phyloP scores from a whole-genome alignment of 2,329 filamentous ascomycete species.

The Zymoseptoria brevis region DNA sequence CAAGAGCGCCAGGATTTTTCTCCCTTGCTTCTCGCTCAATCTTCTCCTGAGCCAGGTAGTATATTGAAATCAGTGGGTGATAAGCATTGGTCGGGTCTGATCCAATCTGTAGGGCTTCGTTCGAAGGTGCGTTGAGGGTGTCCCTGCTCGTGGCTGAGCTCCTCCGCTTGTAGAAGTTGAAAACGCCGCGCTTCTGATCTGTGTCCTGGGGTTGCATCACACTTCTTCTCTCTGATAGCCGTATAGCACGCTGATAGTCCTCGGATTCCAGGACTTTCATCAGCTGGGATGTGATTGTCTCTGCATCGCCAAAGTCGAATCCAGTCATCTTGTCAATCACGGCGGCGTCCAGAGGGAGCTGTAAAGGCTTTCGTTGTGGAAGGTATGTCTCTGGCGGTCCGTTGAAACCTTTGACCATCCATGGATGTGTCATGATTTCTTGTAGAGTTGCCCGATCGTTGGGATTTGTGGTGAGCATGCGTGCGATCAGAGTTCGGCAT shows the following conservation, averaged over 20 bases:
- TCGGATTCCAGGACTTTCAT: conserved; percentile 84
- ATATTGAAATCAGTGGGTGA: conserved; percentile 84
- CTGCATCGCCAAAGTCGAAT: conserved; percentile 88
- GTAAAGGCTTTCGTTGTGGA: conserved; percentile 73
- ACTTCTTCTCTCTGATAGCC: conserved; percentile 59
- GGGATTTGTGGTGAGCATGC: conserved; percentile 94
- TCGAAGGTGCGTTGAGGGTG: conserved; percentile 73
- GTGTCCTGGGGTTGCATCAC: conserved; percentile 49
- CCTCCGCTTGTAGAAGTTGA: conserved; percentile 93
- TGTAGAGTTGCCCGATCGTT: conserved; percentile 74
- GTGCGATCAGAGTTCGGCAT: conserved; percentile 83
- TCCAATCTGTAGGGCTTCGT: conserved; percentile 73
- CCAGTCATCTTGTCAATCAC: conserved; percentile 93
- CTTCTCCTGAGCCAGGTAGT: conserved; percentile 94
- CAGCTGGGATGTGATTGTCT: conserved; percentile 73
- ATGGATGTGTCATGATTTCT: conserved; percentile 91
- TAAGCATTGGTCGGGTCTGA: conserved; percentile 88
- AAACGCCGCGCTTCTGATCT: conserved; percentile 90
- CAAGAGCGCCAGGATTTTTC: conserved; percentile 51
- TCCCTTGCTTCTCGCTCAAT: conserved; percentile 65
- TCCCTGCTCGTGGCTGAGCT: conserved; percentile 86
- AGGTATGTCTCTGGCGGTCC: conserved; percentile 83
- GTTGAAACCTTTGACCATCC: conserved; percentile 89
- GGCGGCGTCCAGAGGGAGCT: conserved; percentile 71
- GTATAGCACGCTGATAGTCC: conserved; percentile 83